Percentiles rank a stretch among this genome's conserved stretches.
These are phyloP conservation scores for Ensete glaucum DNA, from an alignment of 176 grass and related monocot genomes.

Conservation along the genomic window DNA sequence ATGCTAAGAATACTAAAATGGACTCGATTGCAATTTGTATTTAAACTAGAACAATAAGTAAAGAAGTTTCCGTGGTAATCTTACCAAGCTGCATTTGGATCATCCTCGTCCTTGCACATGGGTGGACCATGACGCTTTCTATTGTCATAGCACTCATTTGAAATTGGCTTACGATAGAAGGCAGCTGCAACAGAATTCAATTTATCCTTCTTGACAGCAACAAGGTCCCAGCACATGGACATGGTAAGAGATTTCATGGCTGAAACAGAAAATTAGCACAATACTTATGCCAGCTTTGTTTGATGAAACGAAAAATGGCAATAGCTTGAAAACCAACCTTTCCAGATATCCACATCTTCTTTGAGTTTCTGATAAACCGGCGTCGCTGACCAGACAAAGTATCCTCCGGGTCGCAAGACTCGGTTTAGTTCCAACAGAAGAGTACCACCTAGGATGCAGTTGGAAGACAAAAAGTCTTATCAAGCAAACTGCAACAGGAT, in stretches of 20 bases:
- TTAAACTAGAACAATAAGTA: no score
- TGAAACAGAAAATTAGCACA: constrained; percentile 12
- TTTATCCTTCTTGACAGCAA: constrained; percentile 64
- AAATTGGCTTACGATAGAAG: constrained; percentile 78
- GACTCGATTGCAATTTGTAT: no score
- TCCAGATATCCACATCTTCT: constrained; percentile 86
- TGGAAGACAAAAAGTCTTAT: not conserved
- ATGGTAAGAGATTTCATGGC: constrained; percentile 67
- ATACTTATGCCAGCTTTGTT: not conserved
- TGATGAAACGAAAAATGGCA: not conserved
- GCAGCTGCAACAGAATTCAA: constrained; percentile 70
- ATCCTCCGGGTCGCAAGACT: constrained; percentile 75
- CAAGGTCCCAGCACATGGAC: constrained; percentile 92
- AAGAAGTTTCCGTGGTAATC: not conserved
- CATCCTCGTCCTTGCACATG: constrained; percentile 74
- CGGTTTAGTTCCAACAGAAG: constrained; percentile 87
- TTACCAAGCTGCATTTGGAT: constrained; percentile 73
- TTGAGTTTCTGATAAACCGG: constrained; percentile 93
- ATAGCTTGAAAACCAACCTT: constrained; percentile 23
- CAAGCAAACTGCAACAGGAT: not conserved
- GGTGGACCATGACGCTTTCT: constrained; percentile 56
- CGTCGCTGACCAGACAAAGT: constrained; percentile 93
- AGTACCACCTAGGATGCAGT: constrained; percentile 35
- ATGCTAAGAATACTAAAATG: no score
- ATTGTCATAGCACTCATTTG: constrained; percentile 67